These are phyloP conservation scores for Echites panduratus DNA, from an alignment of 257 asterid species.

Conservation along the genomic window DNA sequence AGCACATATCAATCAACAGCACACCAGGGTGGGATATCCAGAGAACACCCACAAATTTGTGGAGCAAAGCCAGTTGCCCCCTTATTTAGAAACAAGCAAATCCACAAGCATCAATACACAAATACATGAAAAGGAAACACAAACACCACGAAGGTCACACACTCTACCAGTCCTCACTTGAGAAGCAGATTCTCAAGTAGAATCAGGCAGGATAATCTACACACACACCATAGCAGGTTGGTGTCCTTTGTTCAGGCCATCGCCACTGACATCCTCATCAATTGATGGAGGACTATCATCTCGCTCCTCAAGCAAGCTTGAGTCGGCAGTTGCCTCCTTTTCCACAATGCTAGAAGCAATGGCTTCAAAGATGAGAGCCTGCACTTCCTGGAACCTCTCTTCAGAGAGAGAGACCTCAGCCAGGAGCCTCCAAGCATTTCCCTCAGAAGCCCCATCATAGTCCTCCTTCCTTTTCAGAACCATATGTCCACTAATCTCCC, in stretches of 20 bases:
- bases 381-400: constrained; percentile 87
- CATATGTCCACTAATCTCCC: constrained; percentile 99
- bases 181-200: neutral
- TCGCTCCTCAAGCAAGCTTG: constrained; percentile 21
- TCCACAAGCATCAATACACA: constrained; percentile 1
- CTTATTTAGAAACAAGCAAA: constrained; percentile 23
- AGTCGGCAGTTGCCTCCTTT: constrained; percentile 9
- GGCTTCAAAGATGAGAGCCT: constrained; percentile 74
- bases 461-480: constrained; percentile 88
- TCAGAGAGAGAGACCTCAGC: constrained; percentile 93
- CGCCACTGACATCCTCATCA: constrained; percentile 58
- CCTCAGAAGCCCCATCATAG: constrained; percentile 78
- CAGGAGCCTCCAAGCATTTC: constrained; percentile 82
- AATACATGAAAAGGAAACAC: constrained; percentile 1
- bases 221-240: constrained; percentile 58
- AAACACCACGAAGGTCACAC: neutral
- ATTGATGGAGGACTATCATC: constrained; percentile 34
- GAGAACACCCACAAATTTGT: neutral
- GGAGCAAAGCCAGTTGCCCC: constrained; percentile 16
- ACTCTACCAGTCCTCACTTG: neutral
- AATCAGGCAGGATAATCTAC: constrained; percentile 17
- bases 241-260: constrained; percentile 42
- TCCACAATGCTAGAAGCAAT: constrained; percentile 36
- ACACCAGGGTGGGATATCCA: constrained; percentile 4
- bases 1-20: neutral